A percentile compares a stretch with the other conserved stretches of the same genome.
These are phyloP conservation scores for Solanum paucissectum DNA, from an alignment of 257 asterid genomes.

Conservation along the genomic window DNA sequence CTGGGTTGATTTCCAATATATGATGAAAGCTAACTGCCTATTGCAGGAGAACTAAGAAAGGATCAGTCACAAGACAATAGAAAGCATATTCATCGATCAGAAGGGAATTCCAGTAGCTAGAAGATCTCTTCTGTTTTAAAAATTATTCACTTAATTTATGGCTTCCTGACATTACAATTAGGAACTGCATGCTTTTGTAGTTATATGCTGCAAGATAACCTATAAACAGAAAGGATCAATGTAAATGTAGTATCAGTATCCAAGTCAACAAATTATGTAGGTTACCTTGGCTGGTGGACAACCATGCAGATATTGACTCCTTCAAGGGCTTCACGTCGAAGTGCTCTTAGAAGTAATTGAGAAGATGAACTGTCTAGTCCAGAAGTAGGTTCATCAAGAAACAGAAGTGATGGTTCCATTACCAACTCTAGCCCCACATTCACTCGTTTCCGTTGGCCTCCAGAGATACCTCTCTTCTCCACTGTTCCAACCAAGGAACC, in stretches of 20 bases:
- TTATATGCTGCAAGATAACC: neutral
- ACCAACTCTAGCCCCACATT: conserved; percentile 92
- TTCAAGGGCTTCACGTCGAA: conserved; percentile 86
- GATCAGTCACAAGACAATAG: neutral
- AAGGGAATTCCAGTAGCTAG: neutral
- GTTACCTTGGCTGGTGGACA: conserved; percentile 94
- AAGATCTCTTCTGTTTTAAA: neutral
- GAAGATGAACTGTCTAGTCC: conserved; percentile 96
- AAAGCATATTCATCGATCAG: neutral
- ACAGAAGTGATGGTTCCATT: conserved; percentile 90
- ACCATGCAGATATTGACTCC: conserved; percentile 97
- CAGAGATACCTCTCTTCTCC: conserved; percentile 90
- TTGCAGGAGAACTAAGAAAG: neutral
- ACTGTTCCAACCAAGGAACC: conserved; percentile 83
- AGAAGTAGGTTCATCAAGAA: conserved; percentile 91
- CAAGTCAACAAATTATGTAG: neutral
- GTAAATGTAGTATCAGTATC: neutral
- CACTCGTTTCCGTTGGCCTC: conserved; percentile 94
- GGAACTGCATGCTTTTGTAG: neutral
- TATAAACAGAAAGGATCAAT: neutral
- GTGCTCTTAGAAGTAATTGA: conserved; percentile 81
- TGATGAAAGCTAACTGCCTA: neutral
- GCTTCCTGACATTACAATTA: neutral
- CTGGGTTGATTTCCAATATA: neutral
- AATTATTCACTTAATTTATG: neutral